phyloP scores from a whole-genome alignment of 345 rosid genomes.

The Microcos paniculata region DNA sequence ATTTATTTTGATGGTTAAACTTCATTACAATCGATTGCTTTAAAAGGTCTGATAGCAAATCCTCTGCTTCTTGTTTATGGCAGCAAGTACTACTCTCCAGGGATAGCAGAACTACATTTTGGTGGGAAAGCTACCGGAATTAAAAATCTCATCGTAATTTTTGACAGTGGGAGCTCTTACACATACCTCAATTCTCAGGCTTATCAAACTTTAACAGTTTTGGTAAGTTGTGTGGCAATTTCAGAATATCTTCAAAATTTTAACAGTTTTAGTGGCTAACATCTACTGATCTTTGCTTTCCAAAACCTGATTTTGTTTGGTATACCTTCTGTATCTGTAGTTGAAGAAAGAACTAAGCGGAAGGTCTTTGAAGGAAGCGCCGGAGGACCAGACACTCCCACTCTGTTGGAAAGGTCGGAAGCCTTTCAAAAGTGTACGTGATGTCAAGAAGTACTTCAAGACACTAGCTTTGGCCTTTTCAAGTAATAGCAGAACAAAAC shows the following conservation, averaged over 20 bases:
- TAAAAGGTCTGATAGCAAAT: conserved; percentile 15
- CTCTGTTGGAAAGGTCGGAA: conserved; percentile 86
- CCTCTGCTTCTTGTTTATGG: conserved; percentile 9
- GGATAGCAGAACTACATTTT: conserved; percentile 60
- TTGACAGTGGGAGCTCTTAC: conserved; percentile 95
- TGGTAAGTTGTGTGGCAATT: conserved; percentile 46
- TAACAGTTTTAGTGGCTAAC: not conserved
- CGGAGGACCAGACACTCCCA: conserved; percentile 69
- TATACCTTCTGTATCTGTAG: conserved; percentile 31
- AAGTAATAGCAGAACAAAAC: conserved; percentile 45
- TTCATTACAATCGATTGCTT: not conserved
- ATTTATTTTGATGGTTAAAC: conserved; percentile 7
- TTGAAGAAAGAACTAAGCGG: conserved; percentile 48
- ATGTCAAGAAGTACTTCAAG: conserved; percentile 79
- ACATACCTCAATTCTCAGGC: conserved; percentile 72
- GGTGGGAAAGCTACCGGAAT: conserved; percentile 63
- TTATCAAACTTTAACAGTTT: conserved; percentile 44
- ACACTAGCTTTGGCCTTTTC: conserved; percentile 58
- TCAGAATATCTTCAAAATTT: not conserved
- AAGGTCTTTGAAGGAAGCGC: conserved; percentile 57
- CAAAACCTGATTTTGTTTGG: not conserved
- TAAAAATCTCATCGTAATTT: conserved; percentile 46
- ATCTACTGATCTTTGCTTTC: not conserved
- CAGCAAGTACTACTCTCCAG: conserved; percentile 87
- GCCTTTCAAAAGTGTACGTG: conserved; percentile 65